Percentiles rank a stretch among this genome's conserved stretches.
Evolutionary conservation across 1,139 yeast genomes (phyloP).

Genomic region (Yamadazyma oceani): DNA sequence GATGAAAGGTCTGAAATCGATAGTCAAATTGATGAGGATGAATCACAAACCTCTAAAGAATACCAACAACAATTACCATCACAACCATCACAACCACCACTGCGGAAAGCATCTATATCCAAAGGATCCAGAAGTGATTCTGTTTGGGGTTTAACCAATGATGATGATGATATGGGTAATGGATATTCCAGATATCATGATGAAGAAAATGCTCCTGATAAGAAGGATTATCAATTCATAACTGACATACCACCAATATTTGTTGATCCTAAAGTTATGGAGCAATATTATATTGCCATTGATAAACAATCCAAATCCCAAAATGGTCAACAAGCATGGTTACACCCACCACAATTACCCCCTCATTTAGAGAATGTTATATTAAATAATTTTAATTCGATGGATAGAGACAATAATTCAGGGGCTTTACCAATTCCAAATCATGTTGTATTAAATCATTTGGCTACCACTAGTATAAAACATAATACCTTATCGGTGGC

Average conservation of each 20-base stretch:
- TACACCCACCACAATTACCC: conserved; percentile 53
- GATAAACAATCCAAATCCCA: conserved; percentile 67
- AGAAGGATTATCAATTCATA: conserved; percentile 46
- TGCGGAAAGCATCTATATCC: conserved; percentile 31
- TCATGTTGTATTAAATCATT: conserved; percentile 48
- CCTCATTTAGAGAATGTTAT: conserved; percentile 51
- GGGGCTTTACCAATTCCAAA: conserved; percentile 53
- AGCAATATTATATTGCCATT: conserved; percentile 65
- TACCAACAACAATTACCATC: conserved; percentile 11
- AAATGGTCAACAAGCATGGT: conserved; percentile 71
- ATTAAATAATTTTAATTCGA: conserved; percentile 47
- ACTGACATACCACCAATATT: conserved; percentile 87
- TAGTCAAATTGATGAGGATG: conserved; percentile 11
- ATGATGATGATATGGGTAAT: conserved; percentile 78
- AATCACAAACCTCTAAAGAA: conserved; percentile 8
- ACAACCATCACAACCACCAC: conserved; percentile 11
- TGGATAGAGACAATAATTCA: conserved; percentile 45
- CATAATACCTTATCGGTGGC: conserved; percentile 52
- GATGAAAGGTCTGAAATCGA: conserved; percentile 11
- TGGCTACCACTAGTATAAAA: conserved; percentile 50
- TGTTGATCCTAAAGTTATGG: conserved; percentile 67
- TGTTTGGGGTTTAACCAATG: conserved; percentile 57
- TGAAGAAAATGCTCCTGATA: conserved; percentile 41
- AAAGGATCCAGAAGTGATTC: conserved; percentile 43
- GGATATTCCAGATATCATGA: conserved; percentile 79